phyloP scores from a whole-genome alignment of 2,329 filamentous ascomycete species.

The Epichloe glyceriae region DNA sequence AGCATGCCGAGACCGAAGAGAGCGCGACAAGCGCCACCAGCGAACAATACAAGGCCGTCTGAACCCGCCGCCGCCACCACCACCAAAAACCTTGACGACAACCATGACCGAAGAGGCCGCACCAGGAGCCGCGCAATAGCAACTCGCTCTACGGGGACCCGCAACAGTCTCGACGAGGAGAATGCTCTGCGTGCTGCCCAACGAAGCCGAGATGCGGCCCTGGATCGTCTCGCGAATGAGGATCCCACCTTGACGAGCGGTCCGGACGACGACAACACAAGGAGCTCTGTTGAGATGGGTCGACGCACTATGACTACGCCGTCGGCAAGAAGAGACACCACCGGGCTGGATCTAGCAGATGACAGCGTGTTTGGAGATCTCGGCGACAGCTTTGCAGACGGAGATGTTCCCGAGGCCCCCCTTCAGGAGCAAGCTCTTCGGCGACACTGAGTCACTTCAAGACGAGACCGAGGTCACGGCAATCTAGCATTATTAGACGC shows the following conservation, averaged over 20 bases:
- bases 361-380: constrained; percentile 34
- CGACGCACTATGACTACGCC: constrained; percentile 23
- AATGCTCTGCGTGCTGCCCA: constrained; percentile 14
- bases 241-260: constrained; percentile 18
- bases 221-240: constrained; percentile 22
- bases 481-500: constrained; percentile 37
- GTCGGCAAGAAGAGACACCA: constrained; percentile 26
- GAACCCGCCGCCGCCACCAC: neutral
- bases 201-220: constrained; percentile 23
- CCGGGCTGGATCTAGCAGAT: constrained; percentile 35
- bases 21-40: constrained; percentile 6
- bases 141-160: constrained; percentile 7
- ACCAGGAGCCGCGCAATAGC: constrained; percentile 11
- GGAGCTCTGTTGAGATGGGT: constrained; percentile 24
- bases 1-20: constrained; percentile 10
- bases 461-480: constrained; percentile 25
- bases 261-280: constrained; percentile 17
- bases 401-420: constrained; percentile 20
- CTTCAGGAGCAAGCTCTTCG: constrained; percentile 31
- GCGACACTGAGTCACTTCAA: constrained; percentile 35
- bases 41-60: neutral
- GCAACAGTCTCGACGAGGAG: constrained; percentile 13
- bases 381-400: constrained; percentile 29
- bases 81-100: neutral
- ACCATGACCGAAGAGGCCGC: constrained; percentile 15